Evolutionary conservation across 2,329 filamentous ascomycete species (phyloP).

Genomic region (Lecanoromycetidae sp.): DNA sequence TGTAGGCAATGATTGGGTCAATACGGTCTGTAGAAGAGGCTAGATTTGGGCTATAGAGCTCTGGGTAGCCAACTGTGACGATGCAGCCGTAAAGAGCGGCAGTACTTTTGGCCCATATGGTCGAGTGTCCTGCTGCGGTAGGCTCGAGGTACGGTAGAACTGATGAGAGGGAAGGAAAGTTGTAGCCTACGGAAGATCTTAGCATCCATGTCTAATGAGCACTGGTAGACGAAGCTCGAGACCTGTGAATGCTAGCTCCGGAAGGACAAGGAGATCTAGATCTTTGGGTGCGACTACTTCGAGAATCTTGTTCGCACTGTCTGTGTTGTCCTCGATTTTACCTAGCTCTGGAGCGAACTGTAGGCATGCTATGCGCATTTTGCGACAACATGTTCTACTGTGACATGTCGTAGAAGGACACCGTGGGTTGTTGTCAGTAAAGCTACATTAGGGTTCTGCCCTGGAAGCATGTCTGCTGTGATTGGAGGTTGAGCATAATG

Average conservation of each 20-base stretch:
- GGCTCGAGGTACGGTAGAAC: slow-evolving; percentile 49
- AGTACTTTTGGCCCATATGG: slow-evolving; percentile 45
- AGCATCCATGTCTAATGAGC: background rate
- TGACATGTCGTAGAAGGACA: too few species aligned
- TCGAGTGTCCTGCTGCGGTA: slow-evolving; percentile 42
- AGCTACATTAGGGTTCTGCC: too few species aligned
- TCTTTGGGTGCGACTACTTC: slow-evolving; percentile 24
- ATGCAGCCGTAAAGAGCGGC: slow-evolving; percentile 45
- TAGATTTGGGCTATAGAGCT: slow-evolving; percentile 26
- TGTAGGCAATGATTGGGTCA: slow-evolving; percentile 37
- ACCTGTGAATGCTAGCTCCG: slow-evolving; percentile 52
- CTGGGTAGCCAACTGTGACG: slow-evolving; percentile 54
- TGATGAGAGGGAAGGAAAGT: slow-evolving; percentile 45
- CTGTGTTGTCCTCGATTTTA: slow-evolving; percentile 35
- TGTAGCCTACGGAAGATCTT: slow-evolving; percentile 40
- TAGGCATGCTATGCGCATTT: slow-evolving; percentile 37
- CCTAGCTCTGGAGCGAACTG: slow-evolving; percentile 35
- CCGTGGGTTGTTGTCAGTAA: too few species aligned
- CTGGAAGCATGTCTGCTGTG: too few species aligned
- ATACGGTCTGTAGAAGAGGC: background rate
- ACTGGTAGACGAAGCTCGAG: slow-evolving; percentile 17
- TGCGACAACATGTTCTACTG: background rate
- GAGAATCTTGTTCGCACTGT: slow-evolving; percentile 32
- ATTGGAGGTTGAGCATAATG: too few species aligned
- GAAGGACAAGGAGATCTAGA: slow-evolving; percentile 49